Conservation (phyloP, 371 early-diverging fungal genomes). For the Sporodiniella umbellata region DNA sequence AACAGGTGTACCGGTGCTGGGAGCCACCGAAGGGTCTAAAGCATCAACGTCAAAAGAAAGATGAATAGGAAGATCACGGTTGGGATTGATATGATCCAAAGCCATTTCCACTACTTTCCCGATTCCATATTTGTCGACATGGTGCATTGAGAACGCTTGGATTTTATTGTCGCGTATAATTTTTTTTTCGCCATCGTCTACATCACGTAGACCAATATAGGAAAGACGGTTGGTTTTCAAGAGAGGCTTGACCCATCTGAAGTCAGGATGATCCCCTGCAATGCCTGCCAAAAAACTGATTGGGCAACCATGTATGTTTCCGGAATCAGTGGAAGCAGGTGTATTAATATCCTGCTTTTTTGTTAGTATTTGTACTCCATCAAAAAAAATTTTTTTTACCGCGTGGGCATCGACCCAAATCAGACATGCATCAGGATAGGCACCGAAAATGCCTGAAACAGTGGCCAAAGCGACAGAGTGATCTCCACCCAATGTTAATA, state of each 20-base stretch:
- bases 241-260: constrained; percentile 83
- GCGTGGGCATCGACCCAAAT: constrained; percentile 98
- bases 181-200: constrained; percentile 85
- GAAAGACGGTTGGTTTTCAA: constrained; percentile 76
- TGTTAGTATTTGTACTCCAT: constrained; percentile 2
- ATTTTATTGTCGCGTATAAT: constrained; percentile 76
- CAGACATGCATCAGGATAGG: constrained; percentile 84
- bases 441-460: constrained; percentile 76
- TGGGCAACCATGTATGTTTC: constrained; percentile 97
- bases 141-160: constrained; percentile 95
- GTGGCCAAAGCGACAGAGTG: constrained; percentile 94
- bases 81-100: constrained; percentile 83
- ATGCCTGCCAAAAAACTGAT: constrained; percentile 89
- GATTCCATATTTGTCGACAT: constrained; percentile 94
- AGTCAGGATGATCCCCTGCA: constrained; percentile 64
- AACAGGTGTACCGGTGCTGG: constrained; percentile 94
- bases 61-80: constrained; percentile 83
- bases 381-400: constrained; percentile 48
- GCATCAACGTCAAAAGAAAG: constrained; percentile 96
- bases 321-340: constrained; percentile 81
- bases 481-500: constrained; percentile 94
- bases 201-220: constrained; percentile 96
- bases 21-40: constrained; percentile 91
- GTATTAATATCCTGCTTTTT: constrained; percentile 90
- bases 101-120: constrained; percentile 95